Conservation (phyloP, 1,284 basidiomycete genomes). For the Leccinum proliferum region DNA sequence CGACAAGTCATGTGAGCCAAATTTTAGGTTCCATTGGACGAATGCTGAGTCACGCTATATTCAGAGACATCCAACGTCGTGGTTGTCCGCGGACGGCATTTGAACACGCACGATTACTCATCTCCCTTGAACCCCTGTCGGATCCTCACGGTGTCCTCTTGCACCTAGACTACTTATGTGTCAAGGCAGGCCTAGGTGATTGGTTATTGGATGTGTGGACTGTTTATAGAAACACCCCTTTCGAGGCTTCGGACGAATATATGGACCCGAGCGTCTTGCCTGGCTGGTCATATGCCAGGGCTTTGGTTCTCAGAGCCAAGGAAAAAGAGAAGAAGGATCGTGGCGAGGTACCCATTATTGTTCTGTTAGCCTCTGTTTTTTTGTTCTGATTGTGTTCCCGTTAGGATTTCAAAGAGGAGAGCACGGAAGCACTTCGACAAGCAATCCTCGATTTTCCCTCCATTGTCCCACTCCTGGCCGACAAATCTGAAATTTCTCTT, state of each 20-base stretch:
- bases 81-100: constrained; percentile 86
- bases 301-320: constrained; percentile 59
- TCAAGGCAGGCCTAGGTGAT: constrained; percentile 72
- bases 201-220: constrained; percentile 76
- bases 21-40: neutral
- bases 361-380: neutral
- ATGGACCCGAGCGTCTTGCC: constrained; percentile 63
- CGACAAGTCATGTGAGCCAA: constrained; percentile 64
- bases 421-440: constrained; percentile 61
- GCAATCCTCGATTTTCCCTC: constrained; percentile 78
- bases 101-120: constrained; percentile 81
- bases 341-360: constrained; percentile 30
- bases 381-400: neutral
- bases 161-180: constrained; percentile 81
- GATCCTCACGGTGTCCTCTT: constrained; percentile 84
- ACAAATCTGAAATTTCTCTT: constrained; percentile 73
- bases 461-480: constrained; percentile 73
- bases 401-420: constrained; percentile 28
- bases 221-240: constrained; percentile 18
- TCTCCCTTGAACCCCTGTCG: constrained; percentile 73
- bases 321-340: constrained; percentile 49
- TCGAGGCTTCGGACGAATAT: constrained; percentile 25
- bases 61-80: constrained; percentile 75
- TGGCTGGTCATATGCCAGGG: constrained; percentile 77
- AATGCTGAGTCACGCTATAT: constrained; percentile 7